Conservation (phyloP, 495 filamentous ascomycete genomes). For the Corynascus novoguineensis region DNA sequence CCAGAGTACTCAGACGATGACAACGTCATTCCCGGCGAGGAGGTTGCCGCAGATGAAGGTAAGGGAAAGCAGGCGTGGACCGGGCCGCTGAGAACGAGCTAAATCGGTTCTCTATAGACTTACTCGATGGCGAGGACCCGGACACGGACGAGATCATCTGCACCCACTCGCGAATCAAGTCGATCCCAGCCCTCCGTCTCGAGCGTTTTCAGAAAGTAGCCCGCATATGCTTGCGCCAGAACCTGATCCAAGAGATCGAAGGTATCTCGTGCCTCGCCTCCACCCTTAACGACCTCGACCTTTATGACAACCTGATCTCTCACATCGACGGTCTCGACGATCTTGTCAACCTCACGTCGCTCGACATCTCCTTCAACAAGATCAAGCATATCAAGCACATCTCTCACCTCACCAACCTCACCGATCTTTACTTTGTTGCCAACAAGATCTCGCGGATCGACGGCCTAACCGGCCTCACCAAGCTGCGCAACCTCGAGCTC, state of each 20-base stretch:
- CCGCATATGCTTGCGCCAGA: constrained; percentile 90
- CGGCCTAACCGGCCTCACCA: constrained; percentile 65
- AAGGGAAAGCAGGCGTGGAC: constrained; percentile 7
- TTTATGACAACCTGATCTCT: constrained; percentile 96
- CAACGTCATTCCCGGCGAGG: constrained; percentile 66
- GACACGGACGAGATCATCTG: constrained; percentile 78
- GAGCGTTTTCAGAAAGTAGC: constrained; percentile 74
- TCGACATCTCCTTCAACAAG: constrained; percentile 98
- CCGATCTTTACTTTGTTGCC: constrained; percentile 87
- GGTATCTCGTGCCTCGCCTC: constrained; percentile 57
- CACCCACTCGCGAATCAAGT: constrained; percentile 75
- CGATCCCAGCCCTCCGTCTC: constrained; percentile 69
- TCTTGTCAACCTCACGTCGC: constrained; percentile 63
- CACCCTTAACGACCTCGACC: constrained; percentile 75
- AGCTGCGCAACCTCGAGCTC: constrained; percentile 78
- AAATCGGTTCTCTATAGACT: constrained; percentile 38
- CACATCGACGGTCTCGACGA: constrained; percentile 80
- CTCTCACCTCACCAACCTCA: constrained; percentile 69
- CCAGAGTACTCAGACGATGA: constrained; percentile 78
- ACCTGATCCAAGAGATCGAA: constrained; percentile 74
- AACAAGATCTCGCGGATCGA: constrained; percentile 91
- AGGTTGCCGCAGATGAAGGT: constrained; percentile 81
- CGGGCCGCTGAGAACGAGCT: neutral
- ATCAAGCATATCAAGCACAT: constrained; percentile 97
- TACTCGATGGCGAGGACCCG: constrained; percentile 48